phyloP scores from a whole-genome alignment of 495 filamentous ascomycete species.

The Hypoxylon fuscum region DNA sequence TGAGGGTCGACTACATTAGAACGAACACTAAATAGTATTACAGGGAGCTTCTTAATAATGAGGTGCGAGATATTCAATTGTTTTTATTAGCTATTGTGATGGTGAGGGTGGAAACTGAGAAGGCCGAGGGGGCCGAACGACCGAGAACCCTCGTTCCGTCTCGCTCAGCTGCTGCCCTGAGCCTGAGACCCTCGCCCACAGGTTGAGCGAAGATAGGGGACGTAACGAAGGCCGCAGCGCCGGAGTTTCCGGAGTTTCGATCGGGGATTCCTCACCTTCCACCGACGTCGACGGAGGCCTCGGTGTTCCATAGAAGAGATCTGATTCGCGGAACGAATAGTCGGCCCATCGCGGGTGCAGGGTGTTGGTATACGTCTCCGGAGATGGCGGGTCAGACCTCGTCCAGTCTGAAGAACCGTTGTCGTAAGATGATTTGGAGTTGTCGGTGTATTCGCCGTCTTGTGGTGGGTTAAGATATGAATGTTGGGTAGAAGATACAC shows the following conservation, averaged over 20 bases:
- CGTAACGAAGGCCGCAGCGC: not conserved
- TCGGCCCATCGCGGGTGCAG: conserved; percentile 28
- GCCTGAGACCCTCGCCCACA: not conserved
- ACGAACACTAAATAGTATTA: not conserved
- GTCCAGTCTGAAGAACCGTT: not conserved
- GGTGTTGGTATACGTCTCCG: not conserved
- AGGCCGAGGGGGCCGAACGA: not conserved
- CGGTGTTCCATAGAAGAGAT: conserved; percentile 21
- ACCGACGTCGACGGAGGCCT: not conserved
- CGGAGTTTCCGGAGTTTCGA: not conserved
- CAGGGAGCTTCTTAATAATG: no score
- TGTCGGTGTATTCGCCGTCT: not conserved
- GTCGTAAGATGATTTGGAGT: not conserved
- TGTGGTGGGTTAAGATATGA: not conserved
- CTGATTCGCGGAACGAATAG: conserved; percentile 31
- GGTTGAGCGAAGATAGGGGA: not conserved
- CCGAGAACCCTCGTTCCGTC: not conserved
- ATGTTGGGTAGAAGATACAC: no score
- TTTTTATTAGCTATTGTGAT: no score
- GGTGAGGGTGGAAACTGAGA: not conserved
- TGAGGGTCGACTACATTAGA: no score
- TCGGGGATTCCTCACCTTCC: no score
- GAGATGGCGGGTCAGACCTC: not conserved
- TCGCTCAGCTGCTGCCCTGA: not conserved
- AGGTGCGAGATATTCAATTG: no score